Conservation (phyloP, 2,329 filamentous ascomycete species). For the Fusarium dlaminii region DNA sequence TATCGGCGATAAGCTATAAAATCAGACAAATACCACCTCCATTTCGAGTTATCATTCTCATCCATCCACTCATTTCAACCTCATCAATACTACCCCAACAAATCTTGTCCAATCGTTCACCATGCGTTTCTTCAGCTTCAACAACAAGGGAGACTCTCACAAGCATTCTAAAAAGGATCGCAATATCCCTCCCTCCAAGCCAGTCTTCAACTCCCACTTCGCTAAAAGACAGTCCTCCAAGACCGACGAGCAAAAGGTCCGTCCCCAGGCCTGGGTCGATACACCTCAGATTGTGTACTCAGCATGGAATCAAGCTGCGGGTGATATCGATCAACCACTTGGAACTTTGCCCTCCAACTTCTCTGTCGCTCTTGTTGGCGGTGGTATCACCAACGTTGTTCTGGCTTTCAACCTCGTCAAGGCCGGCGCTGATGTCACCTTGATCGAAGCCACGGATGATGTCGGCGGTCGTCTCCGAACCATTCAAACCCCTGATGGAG, state of each 20-base stretch:
- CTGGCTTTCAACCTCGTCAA: background rate
- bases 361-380: background rate
- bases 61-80: background rate
- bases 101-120: background rate
- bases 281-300: background rate
- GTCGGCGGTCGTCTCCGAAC: background rate
- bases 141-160: background rate
- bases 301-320: background rate
- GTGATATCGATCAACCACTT: background rate
- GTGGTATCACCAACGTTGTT: background rate
- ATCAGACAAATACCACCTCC: rapidly evolving
- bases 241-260: background rate
- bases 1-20: background rate
- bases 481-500: background rate
- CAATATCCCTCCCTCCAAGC: background rate
- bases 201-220: background rate
- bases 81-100: background rate
- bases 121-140: background rate
- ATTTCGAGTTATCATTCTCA: rapidly evolving
- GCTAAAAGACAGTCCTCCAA: background rate
- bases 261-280: background rate
- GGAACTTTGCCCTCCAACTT: background rate
- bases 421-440: background rate
- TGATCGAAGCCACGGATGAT: background rate
- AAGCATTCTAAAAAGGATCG: background rate